Base-by-base conservation (phyloP, 306 rosid genomes). In the Ochetophila trinervis region DNA sequence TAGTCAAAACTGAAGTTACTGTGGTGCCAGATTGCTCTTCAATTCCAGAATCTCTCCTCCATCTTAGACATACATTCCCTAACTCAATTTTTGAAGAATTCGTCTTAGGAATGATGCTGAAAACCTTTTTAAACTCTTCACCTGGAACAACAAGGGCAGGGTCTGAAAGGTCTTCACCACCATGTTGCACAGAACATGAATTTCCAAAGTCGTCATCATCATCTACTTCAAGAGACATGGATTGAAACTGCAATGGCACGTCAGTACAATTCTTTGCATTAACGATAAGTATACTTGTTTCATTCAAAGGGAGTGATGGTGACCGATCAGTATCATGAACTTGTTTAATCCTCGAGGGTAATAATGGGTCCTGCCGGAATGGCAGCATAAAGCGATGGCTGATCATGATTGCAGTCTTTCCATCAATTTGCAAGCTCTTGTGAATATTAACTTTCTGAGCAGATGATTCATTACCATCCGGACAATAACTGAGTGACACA, bases 391-490 rank as follows among this genome's bases (percentile, higher is more conserved):
- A 77, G 27, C 68, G 72, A 67, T 93, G 99, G 80, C 71, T 79
- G 60, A 93, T 79, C 64, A 75, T 72, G 69, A 93, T 69, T 27
- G 96, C 87, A 69, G 72, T 72, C 52, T 83, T 84, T 69, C 99
- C 99, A 69, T 93, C 96, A 71, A 93, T 90, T 84, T 87, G 96
- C 84, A 93, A 84, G 88, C 88, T 73, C 86, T 78, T 86, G 77
- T 93, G 99, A 66, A 93, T 90, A 72, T 93, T 86, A 54, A 86
- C 84, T 63, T 75, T 87, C 62, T 81, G 97, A 18, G 88, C 30
- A 79, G 70, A 71, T 76, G 76, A 62, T 55, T 81, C 96, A 73
- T 67, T 58, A 62, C 63, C 7, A 49, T 68, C 63, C 34, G 88
- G 88, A 71, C 76, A 77, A 80, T 93, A 93, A 61, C 96, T 88